Evolutionary conservation across 352 stramenopile species (phyloP).

Genomic region (Phytophthora constricta): DNA sequence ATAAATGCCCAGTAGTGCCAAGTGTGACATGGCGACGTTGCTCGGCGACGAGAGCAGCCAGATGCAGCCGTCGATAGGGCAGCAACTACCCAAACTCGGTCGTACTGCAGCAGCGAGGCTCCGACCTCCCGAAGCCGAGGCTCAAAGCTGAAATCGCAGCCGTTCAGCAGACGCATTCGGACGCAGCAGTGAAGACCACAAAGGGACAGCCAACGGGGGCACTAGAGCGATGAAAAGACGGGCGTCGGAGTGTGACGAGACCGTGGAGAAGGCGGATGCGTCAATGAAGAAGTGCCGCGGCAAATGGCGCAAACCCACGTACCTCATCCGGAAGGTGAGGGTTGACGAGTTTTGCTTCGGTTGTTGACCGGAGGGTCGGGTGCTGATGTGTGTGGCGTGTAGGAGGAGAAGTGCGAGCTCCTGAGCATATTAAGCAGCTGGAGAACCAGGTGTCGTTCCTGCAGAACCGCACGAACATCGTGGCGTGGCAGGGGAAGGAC

Average conservation of each 20-base stretch:
- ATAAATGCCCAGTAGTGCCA: constrained; percentile 7
- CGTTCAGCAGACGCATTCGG: neutral
- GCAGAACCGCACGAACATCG: constrained; percentile 33
- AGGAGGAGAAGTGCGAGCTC: constrained; percentile 51
- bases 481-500: constrained; percentile 39
- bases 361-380: neutral
- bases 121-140: neutral
- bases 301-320: constrained; percentile 49
- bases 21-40: constrained; percentile 32
- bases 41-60: constrained; percentile 4
- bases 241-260: constrained; percentile 25
- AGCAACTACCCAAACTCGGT: constrained; percentile 16
- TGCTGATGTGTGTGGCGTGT: too few species aligned
- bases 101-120: constrained; percentile 14
- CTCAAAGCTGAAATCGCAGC: neutral
- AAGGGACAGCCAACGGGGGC: too few species aligned
- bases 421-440: constrained; percentile 42
- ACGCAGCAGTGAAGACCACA: neutral
- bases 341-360: too few species aligned
- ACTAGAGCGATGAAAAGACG: constrained; percentile 14
- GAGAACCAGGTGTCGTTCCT: constrained; percentile 42
- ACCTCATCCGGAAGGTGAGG: constrained; percentile 44
- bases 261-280: constrained; percentile 1
- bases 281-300: constrained; percentile 23
- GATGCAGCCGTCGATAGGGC: neutral